phyloP scores from a whole-genome alignment of 495 filamentous ascomycete species.

The Cryomyces minteri region DNA sequence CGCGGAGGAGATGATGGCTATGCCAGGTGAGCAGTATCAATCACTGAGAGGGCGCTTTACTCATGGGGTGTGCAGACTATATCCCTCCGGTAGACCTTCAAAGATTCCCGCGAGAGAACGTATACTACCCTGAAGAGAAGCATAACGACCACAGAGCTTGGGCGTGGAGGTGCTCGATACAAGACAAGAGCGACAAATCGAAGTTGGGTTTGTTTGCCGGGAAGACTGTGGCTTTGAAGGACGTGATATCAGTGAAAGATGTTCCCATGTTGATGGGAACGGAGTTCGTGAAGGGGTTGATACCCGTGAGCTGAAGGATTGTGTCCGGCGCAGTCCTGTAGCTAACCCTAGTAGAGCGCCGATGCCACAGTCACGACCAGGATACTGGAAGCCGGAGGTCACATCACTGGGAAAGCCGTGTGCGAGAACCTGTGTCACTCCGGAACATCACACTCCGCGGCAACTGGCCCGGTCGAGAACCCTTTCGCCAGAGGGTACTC shows the following conservation, averaged over 20 bases:
- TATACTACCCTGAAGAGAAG: no score
- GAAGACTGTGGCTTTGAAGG: constrained; percentile 14
- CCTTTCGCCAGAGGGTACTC: constrained; percentile 22
- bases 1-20: constrained; percentile 12
- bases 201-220: no score
- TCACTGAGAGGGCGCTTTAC: no score
- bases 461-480: constrained; percentile 22
- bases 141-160: constrained; percentile 13
- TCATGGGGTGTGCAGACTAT: no score
- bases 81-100: no score
- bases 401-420: constrained; percentile 18
- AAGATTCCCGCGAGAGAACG: no score
- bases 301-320: constrained; percentile 8
- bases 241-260: constrained; percentile 14
- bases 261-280: constrained; percentile 16
- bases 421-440: constrained; percentile 27
- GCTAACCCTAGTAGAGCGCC: constrained; percentile 3
- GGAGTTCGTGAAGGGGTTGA: constrained; percentile 10
- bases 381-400: constrained; percentile 23
- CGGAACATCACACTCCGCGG: constrained; percentile 16
- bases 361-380: constrained; percentile 28
- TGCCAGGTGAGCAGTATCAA: constrained; percentile 3
- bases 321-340: neutral
- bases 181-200: no score
- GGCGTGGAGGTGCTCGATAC: constrained; percentile 16